phyloP scores from a whole-genome alignment of 495 filamentous ascomycete species.

The Hamigera avellanea region DNA sequence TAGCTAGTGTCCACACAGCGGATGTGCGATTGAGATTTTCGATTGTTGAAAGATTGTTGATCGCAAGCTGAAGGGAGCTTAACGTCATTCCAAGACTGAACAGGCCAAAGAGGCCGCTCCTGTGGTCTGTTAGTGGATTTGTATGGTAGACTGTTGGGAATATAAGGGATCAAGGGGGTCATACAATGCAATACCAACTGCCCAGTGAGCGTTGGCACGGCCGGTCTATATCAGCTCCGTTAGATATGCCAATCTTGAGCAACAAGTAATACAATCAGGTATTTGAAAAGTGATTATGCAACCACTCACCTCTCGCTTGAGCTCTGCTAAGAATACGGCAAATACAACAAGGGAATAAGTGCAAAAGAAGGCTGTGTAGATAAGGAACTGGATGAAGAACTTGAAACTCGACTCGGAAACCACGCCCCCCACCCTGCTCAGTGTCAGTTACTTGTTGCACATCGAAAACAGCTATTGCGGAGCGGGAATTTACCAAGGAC shows the following conservation, averaged over 20 bases:
- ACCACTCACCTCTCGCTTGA: constrained; percentile 22
- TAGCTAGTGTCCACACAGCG: constrained; percentile 60
- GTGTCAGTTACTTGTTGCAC: constrained; percentile 12
- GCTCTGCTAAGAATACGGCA: constrained; percentile 43
- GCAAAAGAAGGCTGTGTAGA: constrained; percentile 60
- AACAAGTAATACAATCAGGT: too few species aligned
- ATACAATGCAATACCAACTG: constrained; percentile 45
- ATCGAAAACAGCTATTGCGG: too few species aligned
- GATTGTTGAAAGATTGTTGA: constrained; percentile 68
- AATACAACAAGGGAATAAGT: constrained; percentile 47
- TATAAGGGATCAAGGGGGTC: too few species aligned
- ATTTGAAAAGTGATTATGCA: too few species aligned
- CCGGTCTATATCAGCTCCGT: constrained; percentile 14
- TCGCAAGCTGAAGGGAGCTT: constrained; percentile 56
- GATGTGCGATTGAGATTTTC: constrained; percentile 55
- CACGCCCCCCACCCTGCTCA: constrained; percentile 68
- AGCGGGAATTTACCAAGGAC: constrained; percentile 53
- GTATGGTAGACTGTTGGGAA: too few species aligned
- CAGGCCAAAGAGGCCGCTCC: constrained; percentile 56
- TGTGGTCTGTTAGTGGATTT: constrained; percentile 15
- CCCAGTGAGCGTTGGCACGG: constrained; percentile 38
- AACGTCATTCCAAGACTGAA: constrained; percentile 65
- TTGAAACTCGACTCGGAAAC: constrained; percentile 79
- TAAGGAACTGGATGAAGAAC: constrained; percentile 78
- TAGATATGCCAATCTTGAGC: too few species aligned